Base-by-base conservation (phyloP, 1,284 basidiomycete species). In the Ceratobasidium sp. region DNA sequence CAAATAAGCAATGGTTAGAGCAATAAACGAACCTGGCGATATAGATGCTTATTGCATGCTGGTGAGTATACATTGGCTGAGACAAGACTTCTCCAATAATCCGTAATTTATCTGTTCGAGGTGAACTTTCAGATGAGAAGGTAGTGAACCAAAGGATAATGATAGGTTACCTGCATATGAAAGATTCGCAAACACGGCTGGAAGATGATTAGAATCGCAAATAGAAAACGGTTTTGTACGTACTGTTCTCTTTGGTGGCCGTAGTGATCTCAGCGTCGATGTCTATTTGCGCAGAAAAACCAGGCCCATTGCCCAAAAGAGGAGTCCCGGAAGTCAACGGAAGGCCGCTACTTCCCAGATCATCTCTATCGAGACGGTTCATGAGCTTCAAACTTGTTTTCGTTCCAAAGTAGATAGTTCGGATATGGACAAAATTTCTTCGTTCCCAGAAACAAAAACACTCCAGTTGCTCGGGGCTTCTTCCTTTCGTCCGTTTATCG, bases 311-410 rank as follows among this genome's bases (percentile, higher is more conserved):
- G 18, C 41, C 34, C 53, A 58, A 70, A 46, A 70, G 65, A 70
- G 65, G 30, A 45, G 41, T 39, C 36, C 36, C 21, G 18, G 32
- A 36, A 58, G 65, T 58, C 32, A 39, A 26, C 53, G 65, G 65
- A 70, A 21, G 26, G 21, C 65, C 65, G 53, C 65, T 41, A 46
- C 53, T 70, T 32, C 53, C 52, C 12, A 21, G 21, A 70, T 43
- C 52, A 70, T 12, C 65, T 70, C 65, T 70, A 70, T 70, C 41
- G 36, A 57, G 53, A 48, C 41, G 65, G 53, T 30, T 70, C 65
- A 70, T 70, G 18, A 16, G 9, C 30, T 23, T 55, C 10, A 34
- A 32, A 34, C 12, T 8, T 41, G 23, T 23, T 59, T 41, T 26
- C 30, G 39, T 59, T 23, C 16, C 21, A 60, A 46, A 30, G 26